Percentiles rank a stretch among this genome's conserved stretches.
Conservation (phyloP, 805 yeast species). For the Kluyveromyces wickerhamii region DNA sequence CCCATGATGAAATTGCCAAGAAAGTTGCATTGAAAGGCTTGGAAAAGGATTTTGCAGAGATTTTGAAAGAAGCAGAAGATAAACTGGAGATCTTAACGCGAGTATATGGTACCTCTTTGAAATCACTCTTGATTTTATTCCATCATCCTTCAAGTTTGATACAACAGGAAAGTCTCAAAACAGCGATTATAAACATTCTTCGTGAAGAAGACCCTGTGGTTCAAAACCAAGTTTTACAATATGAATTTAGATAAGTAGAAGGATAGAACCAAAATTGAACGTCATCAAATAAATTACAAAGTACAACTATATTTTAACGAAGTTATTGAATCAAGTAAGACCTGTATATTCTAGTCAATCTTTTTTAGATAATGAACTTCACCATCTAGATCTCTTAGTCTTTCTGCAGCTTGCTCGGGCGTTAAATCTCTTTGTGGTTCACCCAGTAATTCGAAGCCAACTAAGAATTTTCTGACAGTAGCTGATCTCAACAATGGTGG, state of each 20-base stretch:
- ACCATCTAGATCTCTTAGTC: conserved; percentile 39
- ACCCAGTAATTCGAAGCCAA: conserved; percentile 62
- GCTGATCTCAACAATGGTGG: conserved; percentile 73
- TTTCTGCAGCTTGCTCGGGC: conserved; percentile 26
- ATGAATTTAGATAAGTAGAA: conserved; percentile 12
- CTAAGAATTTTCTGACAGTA: conserved; percentile 65
- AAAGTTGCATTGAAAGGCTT: conserved; percentile 25
- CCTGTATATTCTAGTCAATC: background rate
- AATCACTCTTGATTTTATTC: conserved; percentile 17
- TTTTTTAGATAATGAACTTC: conserved; percentile 35
- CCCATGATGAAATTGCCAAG: conserved; percentile 25
- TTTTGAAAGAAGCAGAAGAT: conserved; percentile 17
- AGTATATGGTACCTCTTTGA: conserved; percentile 11
- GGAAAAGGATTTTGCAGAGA: conserved; percentile 17
- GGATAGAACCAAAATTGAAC: no score
- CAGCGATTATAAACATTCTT: conserved; percentile 15
- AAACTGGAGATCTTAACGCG: conserved; percentile 16
- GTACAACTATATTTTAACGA: no score
- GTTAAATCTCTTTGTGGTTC: conserved; percentile 48
- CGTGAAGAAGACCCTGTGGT: conserved; percentile 19
- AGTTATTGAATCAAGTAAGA: no score
- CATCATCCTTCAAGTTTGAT: conserved; percentile 2
- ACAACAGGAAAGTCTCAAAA: conserved; percentile 10
- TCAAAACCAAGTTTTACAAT: conserved; percentile 21
- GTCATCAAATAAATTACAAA: no score